These are phyloP conservation scores for Sideroxylon spinosum DNA, from an alignment of 179 eudicot genomes.

Conservation along the genomic window DNA sequence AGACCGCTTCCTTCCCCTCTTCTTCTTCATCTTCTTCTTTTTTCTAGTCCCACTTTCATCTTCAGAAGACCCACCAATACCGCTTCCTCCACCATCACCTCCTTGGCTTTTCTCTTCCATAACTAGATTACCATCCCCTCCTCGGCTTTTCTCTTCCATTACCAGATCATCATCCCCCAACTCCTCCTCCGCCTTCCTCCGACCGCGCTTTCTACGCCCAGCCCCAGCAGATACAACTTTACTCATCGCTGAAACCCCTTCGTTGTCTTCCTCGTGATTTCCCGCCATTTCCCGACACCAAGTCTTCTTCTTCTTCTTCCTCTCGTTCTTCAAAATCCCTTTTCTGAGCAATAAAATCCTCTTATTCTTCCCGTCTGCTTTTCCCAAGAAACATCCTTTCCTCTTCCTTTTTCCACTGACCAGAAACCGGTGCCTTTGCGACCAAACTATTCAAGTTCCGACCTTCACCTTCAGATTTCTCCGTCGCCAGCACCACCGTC, in stretches of 20 bases:
- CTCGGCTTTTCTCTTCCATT: neutral
- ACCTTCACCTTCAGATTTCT: too few relatives aligned
- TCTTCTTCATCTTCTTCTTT: neutral
- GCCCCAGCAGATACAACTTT: neutral
- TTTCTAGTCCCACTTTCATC: neutral
- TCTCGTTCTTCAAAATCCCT: too few relatives aligned
- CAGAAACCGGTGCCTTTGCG: too few relatives aligned
- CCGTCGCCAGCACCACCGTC: too few relatives aligned
- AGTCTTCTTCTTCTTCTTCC: neutral
- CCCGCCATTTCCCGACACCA: neutral
- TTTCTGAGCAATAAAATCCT: too few relatives aligned
- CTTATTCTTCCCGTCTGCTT: too few relatives aligned
- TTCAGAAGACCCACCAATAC: neutral
- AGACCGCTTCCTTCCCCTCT: neutral
- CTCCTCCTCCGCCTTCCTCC: neutral
- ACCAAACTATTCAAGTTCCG: too few relatives aligned
- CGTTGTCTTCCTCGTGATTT: neutral
- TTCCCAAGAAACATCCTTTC: too few relatives aligned
- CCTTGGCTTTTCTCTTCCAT: too few relatives aligned
- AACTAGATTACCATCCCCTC: neutral
- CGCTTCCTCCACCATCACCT: neutral
- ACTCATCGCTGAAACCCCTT: neutral
- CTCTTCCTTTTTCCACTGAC: too few relatives aligned
- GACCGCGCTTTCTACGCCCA: neutral
- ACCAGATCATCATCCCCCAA: neutral